These are phyloP conservation scores for Zygotorulaspora florentina DNA, from an alignment of 805 yeast genomes.

Conservation along the genomic window DNA sequence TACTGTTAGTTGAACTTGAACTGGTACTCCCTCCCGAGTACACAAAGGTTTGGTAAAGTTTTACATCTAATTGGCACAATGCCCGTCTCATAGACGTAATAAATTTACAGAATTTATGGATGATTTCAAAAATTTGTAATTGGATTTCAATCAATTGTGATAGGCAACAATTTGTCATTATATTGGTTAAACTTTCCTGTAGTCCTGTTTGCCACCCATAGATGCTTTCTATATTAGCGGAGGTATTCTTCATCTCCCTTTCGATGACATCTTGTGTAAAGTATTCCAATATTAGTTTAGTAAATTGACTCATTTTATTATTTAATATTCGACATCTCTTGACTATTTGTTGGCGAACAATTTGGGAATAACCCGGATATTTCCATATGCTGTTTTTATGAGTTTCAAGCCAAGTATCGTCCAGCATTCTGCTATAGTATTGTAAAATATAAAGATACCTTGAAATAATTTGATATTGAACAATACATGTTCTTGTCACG, in stretches of 20 bases:
- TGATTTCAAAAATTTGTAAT: slow-evolving; percentile 30
- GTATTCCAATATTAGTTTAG: slow-evolving; percentile 26
- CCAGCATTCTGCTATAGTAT: slow-evolving; percentile 55
- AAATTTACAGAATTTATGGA: slow-evolving; percentile 32
- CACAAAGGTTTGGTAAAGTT: slow-evolving; percentile 13
- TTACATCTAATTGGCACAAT: slow-evolving; percentile 20
- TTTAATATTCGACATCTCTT: slow-evolving; percentile 52
- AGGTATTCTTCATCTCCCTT: slow-evolving; percentile 15
- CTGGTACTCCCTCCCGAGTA: background rate
- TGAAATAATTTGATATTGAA: slow-evolving; percentile 76
- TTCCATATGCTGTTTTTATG: slow-evolving; percentile 60
- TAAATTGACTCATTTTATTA: slow-evolving; percentile 37
- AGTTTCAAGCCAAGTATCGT: slow-evolving; percentile 68
- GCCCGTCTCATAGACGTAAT: slow-evolving; percentile 25
- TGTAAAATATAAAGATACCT: slow-evolving; percentile 65
- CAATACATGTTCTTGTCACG: slow-evolving; percentile 61
- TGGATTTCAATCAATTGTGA: slow-evolving; percentile 28
- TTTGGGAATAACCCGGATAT: slow-evolving; percentile 40
- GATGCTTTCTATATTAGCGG: slow-evolving; percentile 4
- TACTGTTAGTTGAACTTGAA: background rate
- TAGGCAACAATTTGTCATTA: slow-evolving; percentile 29
- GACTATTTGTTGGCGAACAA: slow-evolving; percentile 52
- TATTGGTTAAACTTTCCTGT: slow-evolving; percentile 27
- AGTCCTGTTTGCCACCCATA: slow-evolving; percentile 20
- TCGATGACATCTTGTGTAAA: slow-evolving; percentile 26